Conservation (phyloP, 176 grass and related monocot species). For the Carex scoparia region DNA sequence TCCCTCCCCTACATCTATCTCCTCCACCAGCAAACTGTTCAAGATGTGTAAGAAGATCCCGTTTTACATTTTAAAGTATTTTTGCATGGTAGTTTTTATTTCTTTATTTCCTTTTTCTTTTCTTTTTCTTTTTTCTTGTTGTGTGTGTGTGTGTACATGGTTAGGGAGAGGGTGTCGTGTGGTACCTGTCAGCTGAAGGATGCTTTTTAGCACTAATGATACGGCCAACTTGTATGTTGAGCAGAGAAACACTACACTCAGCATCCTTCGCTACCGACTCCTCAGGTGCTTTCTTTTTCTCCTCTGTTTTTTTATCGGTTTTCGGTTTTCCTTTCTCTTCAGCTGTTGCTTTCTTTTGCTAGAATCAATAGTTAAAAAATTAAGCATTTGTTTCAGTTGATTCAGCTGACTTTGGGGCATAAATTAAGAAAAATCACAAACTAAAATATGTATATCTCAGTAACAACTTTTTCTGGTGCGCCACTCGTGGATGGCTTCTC, state of each 20-base stretch:
- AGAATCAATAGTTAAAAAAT: neutral
- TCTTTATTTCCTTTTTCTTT: neutral
- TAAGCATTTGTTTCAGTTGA: conserved; percentile 3
- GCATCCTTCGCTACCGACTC: conserved; percentile 68
- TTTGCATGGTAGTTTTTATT: neutral
- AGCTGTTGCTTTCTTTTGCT: conserved; percentile 41
- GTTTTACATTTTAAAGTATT: neutral
- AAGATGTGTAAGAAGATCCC: neutral
- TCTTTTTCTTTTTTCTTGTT: neutral
- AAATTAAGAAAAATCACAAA: neutral
- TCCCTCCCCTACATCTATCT: conserved; percentile 96
- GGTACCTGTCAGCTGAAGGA: conserved; percentile 95
- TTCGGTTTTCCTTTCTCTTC: conserved; percentile 43
- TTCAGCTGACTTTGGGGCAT: conserved; percentile 9
- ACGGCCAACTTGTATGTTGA: conserved; percentile 85
- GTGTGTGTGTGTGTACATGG: neutral
- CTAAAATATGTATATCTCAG: conserved; percentile 30
- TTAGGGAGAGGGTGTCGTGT: neutral
- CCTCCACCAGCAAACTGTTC: conserved; percentile 83
- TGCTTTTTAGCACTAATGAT: conserved; percentile 91
- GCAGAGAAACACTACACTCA: conserved; percentile 65
- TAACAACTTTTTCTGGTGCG: conserved; percentile 38
- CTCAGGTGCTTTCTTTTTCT: conserved; percentile 63
- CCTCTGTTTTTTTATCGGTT: conserved; percentile 44
- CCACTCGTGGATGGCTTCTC: conserved; percentile 38